Base-by-base conservation (phyloP, 2,329 filamentous ascomycete genomes). In the Cladosporium oxysporum region DNA sequence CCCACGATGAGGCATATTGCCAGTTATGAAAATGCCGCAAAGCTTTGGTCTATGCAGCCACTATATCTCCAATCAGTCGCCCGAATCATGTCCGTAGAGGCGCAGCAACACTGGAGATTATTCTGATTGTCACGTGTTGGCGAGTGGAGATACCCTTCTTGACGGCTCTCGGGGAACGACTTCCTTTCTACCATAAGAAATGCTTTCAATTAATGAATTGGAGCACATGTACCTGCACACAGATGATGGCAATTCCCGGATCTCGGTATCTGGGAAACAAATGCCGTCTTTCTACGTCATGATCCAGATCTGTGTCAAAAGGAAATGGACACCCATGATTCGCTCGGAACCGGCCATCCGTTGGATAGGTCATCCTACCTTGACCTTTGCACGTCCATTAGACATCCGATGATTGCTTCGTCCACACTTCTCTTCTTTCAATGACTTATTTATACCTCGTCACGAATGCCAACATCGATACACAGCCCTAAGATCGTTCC, bases 401-500 rank as follows among this genome's bases (percentile, higher is more conserved):
- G 41, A 21, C 41, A 47, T 23, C 41, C 41, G 18, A 21, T 47
- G n/a, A 47, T 47, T 47, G 10, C n/a, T 12, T 16, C 12, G n/a
- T n/a, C n/a, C 10, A 23, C 18, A 5, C 11, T 12, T 21, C n/a
- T 47, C 21, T 12, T 23, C 18, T 21, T n/a, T 47, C 10, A 3
- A 47, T 21, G 12, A 47, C 7, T 21, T 12, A 23, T 47, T n/a
- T 3, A 47, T 47, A 47, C n/a, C 41, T 47, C 10, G 8, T 47
- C 41, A 5, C n/a, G 41, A 47, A 47, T 47, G n/a, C 41, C 41
- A 47, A 21, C 41, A 23, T n/a, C n/a, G 41, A 8, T 21, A 2
- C n/a, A 47, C 41, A 21, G 41, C 52, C 52, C 28, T 55, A 58
- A 26, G 55, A 59, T 59, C 57, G 57, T 59, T 29, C 57, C 57